Evolutionary conservation across 352 stramenopile species (phyloP), one percentile per base, ranked within the genome.

Genomic region (Phytophthora sojae): DNA sequence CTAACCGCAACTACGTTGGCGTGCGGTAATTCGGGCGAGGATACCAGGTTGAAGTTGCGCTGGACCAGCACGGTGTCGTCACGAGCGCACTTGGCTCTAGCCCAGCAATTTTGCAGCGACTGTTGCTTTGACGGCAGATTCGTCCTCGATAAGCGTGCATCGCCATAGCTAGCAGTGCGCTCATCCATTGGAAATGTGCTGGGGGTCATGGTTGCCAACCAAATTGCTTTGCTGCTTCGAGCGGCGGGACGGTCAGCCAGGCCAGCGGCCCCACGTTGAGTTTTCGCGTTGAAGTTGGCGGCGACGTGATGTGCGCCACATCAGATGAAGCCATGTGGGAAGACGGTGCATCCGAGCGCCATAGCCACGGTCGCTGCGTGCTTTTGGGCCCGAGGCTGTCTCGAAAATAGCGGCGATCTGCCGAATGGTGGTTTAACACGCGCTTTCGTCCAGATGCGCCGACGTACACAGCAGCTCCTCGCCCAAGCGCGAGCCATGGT

Each of bases 371-470:
- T 29, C 25, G 12, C 9, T 21, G 64, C 65, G 59, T 72, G 58
- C 45, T 55, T 44, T 66, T 65, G 67, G 65, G 57, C 3, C 17
- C 65, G 26, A 6, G 26, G 25, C 62, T 70, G 56, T 51, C 64
- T 60, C 57, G 39, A 71, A 57, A 56, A 62, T 37, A 66, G 30
- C 25, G 35, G 23, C 11, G 17, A 44, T 39, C 19, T 14, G 25
- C 39, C 15, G 17, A 11, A 60, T 39, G 6, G 21, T 61, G 8
- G 44, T 69, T 62, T 57, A 69, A 57, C 53, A 52, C 17, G 9
- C 14, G 32, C 32, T 39, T 39, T n/a, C 32, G 32, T 39, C 32
- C 32, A 14, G 26, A 30, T 30, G 2, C 26, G 6, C 26, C 1
- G 2, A 30, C 2, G 6, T 4, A n/a, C n/a, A n/a, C 26, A 2